A percentile compares a stretch with the other conserved stretches of the same genome.
Evolutionary conservation across 2,329 filamentous ascomycete genomes (phyloP).

Genomic region (Cylindrodendrum hubeiense): DNA sequence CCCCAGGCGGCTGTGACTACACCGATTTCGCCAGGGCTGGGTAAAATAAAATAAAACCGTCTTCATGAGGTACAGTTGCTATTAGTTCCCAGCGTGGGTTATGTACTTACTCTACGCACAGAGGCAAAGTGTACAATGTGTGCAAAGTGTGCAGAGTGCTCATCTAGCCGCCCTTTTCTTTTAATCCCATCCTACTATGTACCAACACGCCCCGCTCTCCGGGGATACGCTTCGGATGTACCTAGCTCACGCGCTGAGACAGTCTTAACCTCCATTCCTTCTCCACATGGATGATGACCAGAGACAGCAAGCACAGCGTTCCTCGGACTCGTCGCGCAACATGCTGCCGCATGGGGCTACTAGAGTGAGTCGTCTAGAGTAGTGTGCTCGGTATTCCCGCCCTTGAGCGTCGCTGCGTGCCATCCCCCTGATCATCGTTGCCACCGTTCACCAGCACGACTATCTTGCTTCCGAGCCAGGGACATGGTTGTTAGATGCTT

Average conservation of each 20-base stretch:
- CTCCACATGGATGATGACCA: not conserved
- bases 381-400: slow-evolving; percentile 18
- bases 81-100: slow-evolving; percentile 14
- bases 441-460: slow-evolving; percentile 6
- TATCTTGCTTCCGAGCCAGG: slow-evolving; percentile 14
- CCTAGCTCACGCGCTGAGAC: not conserved
- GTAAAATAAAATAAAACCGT: slow-evolving; percentile 11
- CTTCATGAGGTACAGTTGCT: not conserved
- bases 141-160: no score
- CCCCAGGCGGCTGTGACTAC: slow-evolving; percentile 12
- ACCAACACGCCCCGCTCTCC: slow-evolving; percentile 9
- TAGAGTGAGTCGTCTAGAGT: no score
- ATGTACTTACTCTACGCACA: slow-evolving; percentile 6
- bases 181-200: no score
- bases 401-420: slow-evolving; percentile 7
- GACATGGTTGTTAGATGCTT: slow-evolving; percentile 30
- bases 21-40: slow-evolving; percentile 8
- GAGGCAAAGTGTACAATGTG: slow-evolving; percentile 4
- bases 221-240: slow-evolving; percentile 9
- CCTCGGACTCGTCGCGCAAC: not conserved
- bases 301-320: not conserved
- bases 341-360: slow-evolving; percentile 9
- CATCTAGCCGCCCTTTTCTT: slow-evolving; percentile 9
- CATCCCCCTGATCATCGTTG: slow-evolving; percentile 3
- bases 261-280: slow-evolving; percentile 14